Evolutionary conservation across 2,329 filamentous ascomycete species (phyloP).

Genomic region (Atkinsonella hypoxylon): DNA sequence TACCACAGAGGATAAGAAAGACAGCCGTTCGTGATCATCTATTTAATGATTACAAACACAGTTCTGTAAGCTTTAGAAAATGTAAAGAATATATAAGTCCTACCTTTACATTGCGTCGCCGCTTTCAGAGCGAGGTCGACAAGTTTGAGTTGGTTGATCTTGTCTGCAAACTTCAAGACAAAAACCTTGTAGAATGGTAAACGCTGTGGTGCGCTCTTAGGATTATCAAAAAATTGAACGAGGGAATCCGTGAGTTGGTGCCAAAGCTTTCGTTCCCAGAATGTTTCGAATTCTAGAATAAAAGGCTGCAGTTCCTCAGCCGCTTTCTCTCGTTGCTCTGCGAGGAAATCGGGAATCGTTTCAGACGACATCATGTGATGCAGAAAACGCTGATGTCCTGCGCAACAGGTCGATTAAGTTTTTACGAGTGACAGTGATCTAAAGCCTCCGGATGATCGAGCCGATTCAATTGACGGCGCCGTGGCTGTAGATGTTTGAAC

Average conservation of each 20-base stretch:
- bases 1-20: slow-evolving; percentile 72
- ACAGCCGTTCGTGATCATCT: slow-evolving; percentile 80
- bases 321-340: slow-evolving; percentile 76
- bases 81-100: not conserved
- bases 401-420: not conserved
- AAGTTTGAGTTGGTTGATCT: slow-evolving; percentile 98
- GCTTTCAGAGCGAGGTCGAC: slow-evolving; percentile 83
- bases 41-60: slow-evolving; percentile 5
- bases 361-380: slow-evolving; percentile 51
- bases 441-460: not conserved
- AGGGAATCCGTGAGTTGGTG: slow-evolving; percentile 91
- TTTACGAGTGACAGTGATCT: not conserved
- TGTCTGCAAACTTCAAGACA: slow-evolving; percentile 90
- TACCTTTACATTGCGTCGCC: slow-evolving; percentile 71
- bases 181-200: slow-evolving; percentile 89
- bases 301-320: slow-evolving; percentile 79
- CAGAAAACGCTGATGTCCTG: not conserved
- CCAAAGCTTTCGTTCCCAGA: slow-evolving; percentile 98
- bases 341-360: slow-evolving; percentile 82
- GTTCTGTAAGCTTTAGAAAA: not conserved
- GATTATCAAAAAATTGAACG: slow-evolving; percentile 74
- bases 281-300: slow-evolving; percentile 87
- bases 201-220: slow-evolving; percentile 71
- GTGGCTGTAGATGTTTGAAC: no score
- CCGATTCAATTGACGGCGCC: no score